These are phyloP conservation scores for Aspergillus sp. DNA, from an alignment of 2,329 filamentous ascomycete genomes.

Conservation along the genomic window DNA sequence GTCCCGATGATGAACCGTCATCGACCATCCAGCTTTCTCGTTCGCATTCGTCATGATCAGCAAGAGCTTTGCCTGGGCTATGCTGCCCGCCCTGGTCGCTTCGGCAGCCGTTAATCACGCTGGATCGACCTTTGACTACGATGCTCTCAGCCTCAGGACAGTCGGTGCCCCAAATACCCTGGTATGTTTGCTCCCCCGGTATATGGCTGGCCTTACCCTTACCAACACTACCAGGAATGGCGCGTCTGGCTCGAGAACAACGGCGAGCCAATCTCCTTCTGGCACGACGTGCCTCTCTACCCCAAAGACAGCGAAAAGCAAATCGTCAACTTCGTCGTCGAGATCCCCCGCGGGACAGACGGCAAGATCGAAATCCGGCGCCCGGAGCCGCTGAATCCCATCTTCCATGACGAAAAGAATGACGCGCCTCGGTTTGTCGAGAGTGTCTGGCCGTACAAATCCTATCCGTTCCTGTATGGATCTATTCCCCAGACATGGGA, in stretches of 20 bases:
- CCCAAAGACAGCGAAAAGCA: background rate
- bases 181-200: background rate
- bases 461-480: background rate
- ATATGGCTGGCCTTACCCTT: no score
- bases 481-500: constrained; percentile 6
- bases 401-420: constrained; percentile 2
- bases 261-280: constrained; percentile 1
- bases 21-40: background rate
- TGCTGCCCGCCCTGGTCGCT: background rate
- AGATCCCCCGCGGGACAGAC: background rate
- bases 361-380: constrained; percentile 3
- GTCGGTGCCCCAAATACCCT: background rate
- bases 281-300: constrained; percentile 4
- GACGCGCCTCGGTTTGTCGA: background rate
- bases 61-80: background rate
- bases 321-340: constrained; percentile 5
- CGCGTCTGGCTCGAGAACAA: constrained; percentile 3
- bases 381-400: background rate
- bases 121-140: background rate
- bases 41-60: background rate
- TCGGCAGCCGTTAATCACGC: background rate
- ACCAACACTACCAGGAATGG: background rate
- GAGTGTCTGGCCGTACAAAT: background rate
- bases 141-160: background rate
- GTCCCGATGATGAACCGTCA: no score